Base-by-base conservation (phyloP, 1,284 basidiomycete species). In the Anthracocystis walkeri region DNA sequence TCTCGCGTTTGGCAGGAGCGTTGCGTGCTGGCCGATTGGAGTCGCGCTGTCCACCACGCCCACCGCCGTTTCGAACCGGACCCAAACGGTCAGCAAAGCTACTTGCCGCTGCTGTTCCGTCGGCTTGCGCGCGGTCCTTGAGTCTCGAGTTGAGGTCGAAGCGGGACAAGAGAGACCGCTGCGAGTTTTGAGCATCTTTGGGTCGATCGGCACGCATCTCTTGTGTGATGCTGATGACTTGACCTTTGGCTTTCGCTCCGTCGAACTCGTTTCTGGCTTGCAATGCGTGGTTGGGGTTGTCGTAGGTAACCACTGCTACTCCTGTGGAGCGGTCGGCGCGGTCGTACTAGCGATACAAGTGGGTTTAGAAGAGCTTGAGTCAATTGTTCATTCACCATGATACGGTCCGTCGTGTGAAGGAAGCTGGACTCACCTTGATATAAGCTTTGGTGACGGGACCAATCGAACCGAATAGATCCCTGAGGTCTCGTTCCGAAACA, bases 321-420 rank as follows among this genome's bases (percentile, higher is more conserved):
- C 95, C 95, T 29, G 90, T 91, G 52, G 95, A 97, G 83, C 95
- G 92, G 78, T 95, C 95, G 81, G 94, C 95, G 83, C 92, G 91
- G 88, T 97, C 95, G 87, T 95, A 98, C 95, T 87, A 54, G 14
- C 8, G 42, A 44, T 23, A 7, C 7, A 7, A 7, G 21, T 20
- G 27, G 20, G n/a, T 4, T 18, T 2, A 20, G 27, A 20, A 6
- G 7, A 31, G 20, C 16, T n/a, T 20, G 27, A 23, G 45, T 29
- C 25, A 25, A 33, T n/a, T 33, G 48, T 20, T 49, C 35, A 29
- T 29, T 31, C 18, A 29, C 29, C 8, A 12, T 20, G 23, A 16
- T 25, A 38, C 14, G 35, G 1, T 48, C 16, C 25, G 16, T 21
- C 48, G 4, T n/a, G 29, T 10, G 16, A 18, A 31, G 31, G 48